Conservation (phyloP, 2,329 filamentous ascomycete genomes). For the Cladosporium oxysporum region DNA sequence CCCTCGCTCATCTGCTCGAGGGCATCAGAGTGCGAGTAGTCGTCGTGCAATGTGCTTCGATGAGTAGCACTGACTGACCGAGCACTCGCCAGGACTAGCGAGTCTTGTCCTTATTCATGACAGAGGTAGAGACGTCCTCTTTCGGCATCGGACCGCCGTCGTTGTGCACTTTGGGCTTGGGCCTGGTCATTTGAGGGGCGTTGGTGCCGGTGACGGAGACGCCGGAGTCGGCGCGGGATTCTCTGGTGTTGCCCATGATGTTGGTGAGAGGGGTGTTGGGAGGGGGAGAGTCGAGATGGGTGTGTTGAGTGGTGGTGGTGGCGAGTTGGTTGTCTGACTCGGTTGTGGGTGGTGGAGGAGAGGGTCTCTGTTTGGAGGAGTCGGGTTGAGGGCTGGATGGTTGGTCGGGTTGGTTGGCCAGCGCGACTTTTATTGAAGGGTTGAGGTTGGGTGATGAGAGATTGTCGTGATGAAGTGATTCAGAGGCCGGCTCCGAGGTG, state of each 20-base stretch:
- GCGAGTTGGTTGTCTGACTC: background rate
- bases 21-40: too few species aligned
- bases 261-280: constrained; percentile 6
- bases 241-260: constrained; percentile 12
- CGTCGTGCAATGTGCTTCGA: background rate
- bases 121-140: background rate
- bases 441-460: constrained; percentile 1
- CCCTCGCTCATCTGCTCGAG: background rate
- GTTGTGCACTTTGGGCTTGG: constrained; percentile 1
- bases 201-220: constrained; percentile 7
- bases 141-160: constrained; percentile 2
- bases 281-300: background rate
- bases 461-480: background rate
- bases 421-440: background rate
- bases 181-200: background rate
- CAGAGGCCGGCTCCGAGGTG: constrained; percentile 7
- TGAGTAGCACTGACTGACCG: background rate
- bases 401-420: constrained; percentile 1
- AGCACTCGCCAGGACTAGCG: background rate
- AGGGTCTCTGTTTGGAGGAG: background rate
- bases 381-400: constrained; percentile 1
- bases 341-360: background rate
- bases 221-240: constrained; percentile 15
- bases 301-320: background rate
- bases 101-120: background rate